Evolutionary conservation across 2,329 filamentous ascomycete species (phyloP).

Genomic region (Sporothrix schenckii): DNA sequence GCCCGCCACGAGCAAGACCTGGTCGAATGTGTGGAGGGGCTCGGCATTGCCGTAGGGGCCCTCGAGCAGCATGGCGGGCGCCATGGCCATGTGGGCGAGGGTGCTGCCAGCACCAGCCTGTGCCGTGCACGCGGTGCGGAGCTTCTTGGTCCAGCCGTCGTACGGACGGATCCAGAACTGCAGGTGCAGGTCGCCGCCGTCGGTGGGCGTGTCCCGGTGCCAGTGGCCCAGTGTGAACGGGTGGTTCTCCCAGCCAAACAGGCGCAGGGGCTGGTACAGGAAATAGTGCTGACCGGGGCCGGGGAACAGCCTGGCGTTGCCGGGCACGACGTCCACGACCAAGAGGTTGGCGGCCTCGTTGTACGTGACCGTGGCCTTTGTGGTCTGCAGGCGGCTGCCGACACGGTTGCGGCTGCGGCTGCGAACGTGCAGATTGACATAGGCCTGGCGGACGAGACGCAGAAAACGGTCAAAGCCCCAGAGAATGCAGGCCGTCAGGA

Average conservation of each 20-base stretch:
- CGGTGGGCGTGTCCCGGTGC: neutral
- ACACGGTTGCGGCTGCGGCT: neutral
- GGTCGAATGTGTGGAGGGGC: slow-evolving; percentile 34
- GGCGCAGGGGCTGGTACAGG: slow-evolving; percentile 48
- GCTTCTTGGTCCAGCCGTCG: slow-evolving; percentile 37
- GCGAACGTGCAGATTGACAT: slow-evolving; percentile 44
- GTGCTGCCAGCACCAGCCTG: slow-evolving; percentile 27
- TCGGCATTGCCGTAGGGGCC: slow-evolving; percentile 36
- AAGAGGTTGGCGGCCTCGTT: slow-evolving; percentile 33
- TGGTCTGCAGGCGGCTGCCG: slow-evolving; percentile 27
- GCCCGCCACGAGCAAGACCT: slow-evolving; percentile 36
- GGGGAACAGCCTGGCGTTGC: slow-evolving; percentile 35
- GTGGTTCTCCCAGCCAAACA: slow-evolving; percentile 53
- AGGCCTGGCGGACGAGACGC: slow-evolving; percentile 49
- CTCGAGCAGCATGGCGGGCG: slow-evolving; percentile 34
- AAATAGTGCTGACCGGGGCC: slow-evolving; percentile 52
- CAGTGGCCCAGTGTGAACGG: slow-evolving; percentile 51
- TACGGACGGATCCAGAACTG: slow-evolving; percentile 35
- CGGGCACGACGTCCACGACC: slow-evolving; percentile 31
- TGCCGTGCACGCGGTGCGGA: slow-evolving; percentile 31
- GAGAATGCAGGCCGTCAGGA: slow-evolving; percentile 33
- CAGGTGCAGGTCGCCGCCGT: slow-evolving; percentile 26
- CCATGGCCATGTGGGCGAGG: neutral
- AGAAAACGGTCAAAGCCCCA: slow-evolving; percentile 37
- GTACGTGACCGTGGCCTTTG: slow-evolving; percentile 31